These are phyloP conservation scores for Beverwykella pulmonaria DNA, from an alignment of 495 filamentous ascomycete genomes.

Conservation along the genomic window DNA sequence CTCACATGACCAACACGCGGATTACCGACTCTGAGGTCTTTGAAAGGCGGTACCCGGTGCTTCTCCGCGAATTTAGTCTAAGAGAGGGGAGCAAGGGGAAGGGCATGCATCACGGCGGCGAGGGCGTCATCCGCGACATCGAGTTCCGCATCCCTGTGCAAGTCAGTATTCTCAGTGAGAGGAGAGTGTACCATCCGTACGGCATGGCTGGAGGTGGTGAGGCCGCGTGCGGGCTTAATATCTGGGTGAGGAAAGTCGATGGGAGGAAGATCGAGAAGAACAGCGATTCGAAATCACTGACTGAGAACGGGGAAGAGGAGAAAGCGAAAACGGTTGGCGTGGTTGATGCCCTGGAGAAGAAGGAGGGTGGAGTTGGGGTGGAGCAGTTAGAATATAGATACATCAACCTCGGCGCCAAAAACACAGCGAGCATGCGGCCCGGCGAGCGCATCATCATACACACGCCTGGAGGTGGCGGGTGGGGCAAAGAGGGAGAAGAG, in stretches of 20 bases:
- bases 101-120: slow-evolving; percentile 79
- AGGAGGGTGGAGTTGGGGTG: slow-evolving; percentile 37
- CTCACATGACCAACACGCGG: slow-evolving; percentile 98
- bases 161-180: slow-evolving; percentile 84
- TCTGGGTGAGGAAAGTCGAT: slow-evolving; percentile 75
- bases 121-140: slow-evolving; percentile 91
- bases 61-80: slow-evolving; percentile 81
- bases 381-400: slow-evolving; percentile 61
- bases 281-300: slow-evolving; percentile 8
- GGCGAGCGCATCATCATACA: slow-evolving; percentile 84
- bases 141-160: slow-evolving; percentile 91
- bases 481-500: slow-evolving; percentile 63
- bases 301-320: slow-evolving; percentile 16
- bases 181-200: slow-evolving; percentile 85
- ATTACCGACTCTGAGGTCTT: slow-evolving; percentile 98
- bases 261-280: slow-evolving; percentile 31
- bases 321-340: background rate
- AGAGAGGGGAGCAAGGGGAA: slow-evolving; percentile 68
- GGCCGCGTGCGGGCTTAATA: slow-evolving; percentile 76
- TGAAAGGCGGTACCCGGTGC: slow-evolving; percentile 87
- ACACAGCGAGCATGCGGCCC: slow-evolving; percentile 80
- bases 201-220: slow-evolving; percentile 86
- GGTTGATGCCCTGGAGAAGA: slow-evolving; percentile 18
- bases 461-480: slow-evolving; percentile 75
- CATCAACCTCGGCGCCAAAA: slow-evolving; percentile 91